Evolutionary conservation across 1,284 basidiomycete genomes (phyloP), one percentile per base, ranked within the genome.

Genomic region (Porodaedalea pini): DNA sequence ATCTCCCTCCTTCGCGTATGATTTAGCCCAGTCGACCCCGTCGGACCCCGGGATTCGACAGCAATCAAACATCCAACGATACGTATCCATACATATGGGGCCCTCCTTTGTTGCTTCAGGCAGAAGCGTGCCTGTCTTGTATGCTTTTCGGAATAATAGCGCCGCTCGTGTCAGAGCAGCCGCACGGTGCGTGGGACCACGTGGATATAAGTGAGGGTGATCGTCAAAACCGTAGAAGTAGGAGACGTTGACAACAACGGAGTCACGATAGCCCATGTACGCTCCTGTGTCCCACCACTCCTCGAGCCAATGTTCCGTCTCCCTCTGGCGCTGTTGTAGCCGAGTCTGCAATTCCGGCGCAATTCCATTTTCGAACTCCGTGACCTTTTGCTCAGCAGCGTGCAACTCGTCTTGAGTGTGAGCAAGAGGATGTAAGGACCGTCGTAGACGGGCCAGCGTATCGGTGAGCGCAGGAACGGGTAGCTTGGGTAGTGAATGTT

Each of bases 31-130:
- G 69, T 95, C 93, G 1, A 85, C 71, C 0, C 83, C 83, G 44
- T 82, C 75, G 2, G 74, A 70, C 1, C 88, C 88, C 1, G 92
- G 93, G 36, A 95, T 77, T 54, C 92, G 89, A 65, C 83, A 90
- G 66, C 90, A 91, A 71, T 95, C 93, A 66, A 94, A 95, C 88
- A 95, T 93, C 92, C 92, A 91, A 44, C 88, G 88, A 73, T 89
- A 95, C 8, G 88, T 88, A 68, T 93, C 91, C 91, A 94, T 94
- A 71, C 92, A 94, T 19, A 93, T 71, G 8, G 86, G 81, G 1
- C 83, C 81, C 51, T 88, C 87, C 68, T 86, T 91, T 19, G 84
- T 85, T 15, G 76, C 74, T 61, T 96, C 93, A 2, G 90, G 87
- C 49, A 77, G 70, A 21, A 94, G 67, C 34, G 81, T 69, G 8